phyloP scores from a whole-genome alignment of 768 basidiomycete species.

The Auricularia auricula-judae region DNA sequence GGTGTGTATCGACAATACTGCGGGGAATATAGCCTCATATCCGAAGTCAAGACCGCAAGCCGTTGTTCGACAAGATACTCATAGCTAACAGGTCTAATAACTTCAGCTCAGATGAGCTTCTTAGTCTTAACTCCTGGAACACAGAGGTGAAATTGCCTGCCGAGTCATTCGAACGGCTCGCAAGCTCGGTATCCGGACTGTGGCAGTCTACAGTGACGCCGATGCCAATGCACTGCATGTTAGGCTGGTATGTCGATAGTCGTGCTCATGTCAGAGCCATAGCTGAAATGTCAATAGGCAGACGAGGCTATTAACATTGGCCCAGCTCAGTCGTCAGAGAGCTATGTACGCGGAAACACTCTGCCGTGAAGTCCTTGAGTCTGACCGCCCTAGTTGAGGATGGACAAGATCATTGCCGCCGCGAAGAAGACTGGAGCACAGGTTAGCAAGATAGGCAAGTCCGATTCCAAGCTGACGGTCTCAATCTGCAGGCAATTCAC shows the following conservation, averaged over 20 bases:
- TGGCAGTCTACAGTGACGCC: conserved; percentile 85
- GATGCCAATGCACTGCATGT: conserved; percentile 79
- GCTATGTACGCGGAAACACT: conserved; percentile 53
- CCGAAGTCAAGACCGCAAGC: conserved; percentile 9
- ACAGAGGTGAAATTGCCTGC: conserved; percentile 91
- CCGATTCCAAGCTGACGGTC: conserved; percentile 4
- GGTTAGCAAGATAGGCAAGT: conserved; percentile 29
- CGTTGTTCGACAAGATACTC: conserved; percentile 73
- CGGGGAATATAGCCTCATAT: neutral
- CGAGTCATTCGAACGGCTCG: conserved; percentile 85
- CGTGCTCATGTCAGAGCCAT: neutral
- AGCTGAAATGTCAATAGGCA: conserved; percentile 32
- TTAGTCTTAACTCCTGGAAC: neutral
- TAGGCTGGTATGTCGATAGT: conserved; percentile 38
- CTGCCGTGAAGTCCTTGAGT: neutral
- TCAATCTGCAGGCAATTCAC: conserved; percentile 61
- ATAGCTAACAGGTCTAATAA: conserved; percentile 79
- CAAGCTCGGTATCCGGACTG: conserved; percentile 81
- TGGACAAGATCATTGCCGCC: conserved; percentile 81
- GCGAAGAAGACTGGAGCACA: conserved; percentile 77
- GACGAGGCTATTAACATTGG: conserved; percentile 92
- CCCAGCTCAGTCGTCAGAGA: conserved; percentile 78
- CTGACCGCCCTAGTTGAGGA: conserved; percentile 45
- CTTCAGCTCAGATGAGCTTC: neutral
- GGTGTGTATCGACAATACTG: neutral